Evolutionary conservation across 2,329 filamentous ascomycete species (phyloP), one percentile per base, ranked within the genome.

Genomic region (Pleurostoma richardsiae): DNA sequence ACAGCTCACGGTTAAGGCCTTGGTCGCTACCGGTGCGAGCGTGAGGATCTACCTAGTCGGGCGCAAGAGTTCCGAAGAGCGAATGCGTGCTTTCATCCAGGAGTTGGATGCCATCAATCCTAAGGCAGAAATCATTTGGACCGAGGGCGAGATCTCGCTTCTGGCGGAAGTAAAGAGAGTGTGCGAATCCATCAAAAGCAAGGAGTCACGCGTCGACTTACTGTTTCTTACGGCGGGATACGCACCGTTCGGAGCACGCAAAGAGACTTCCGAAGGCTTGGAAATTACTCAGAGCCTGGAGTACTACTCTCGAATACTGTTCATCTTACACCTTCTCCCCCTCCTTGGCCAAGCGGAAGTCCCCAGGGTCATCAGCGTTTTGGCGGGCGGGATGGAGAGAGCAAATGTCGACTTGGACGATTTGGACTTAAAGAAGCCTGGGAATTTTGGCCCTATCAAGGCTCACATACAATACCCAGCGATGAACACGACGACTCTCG

Each of bases 141-240:
- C 56, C 5, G 63, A 71, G 45, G 70, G 60, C 36, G 67, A 76
- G 51, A 51, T 73, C 26, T 62, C 71, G n/a, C 66, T 76, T 2
- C 66, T 76, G 1, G 58, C 66, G 0, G 72, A 76, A 4, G 57
- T 59, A 6, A 64, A 62, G 49, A 58, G 66, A 6, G 45, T 72
- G 1, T 72, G 68, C 56, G 56, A 64, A 3, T 28, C 52, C 4
- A 68, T 74, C 58, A 66, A 64, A 47, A 51, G 11, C 5, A 62
- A 59, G 11, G 72, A 75, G 51, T 49, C 58, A 1, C 48, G 43
- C 5, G 33, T 75, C 48, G 71, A 74, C 55, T 46, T 76, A 26
- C 47, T 76, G 1, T 74, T 74, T 51, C 56, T 75, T 1, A 66
- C 64, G 1, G 54, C 69, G 0, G 72, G 73, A 2, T 76, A 72